These are phyloP conservation scores for Colletotrichum gloeosporioides DNA, from an alignment of 2,329 filamentous ascomycete genomes.

Conservation along the genomic window DNA sequence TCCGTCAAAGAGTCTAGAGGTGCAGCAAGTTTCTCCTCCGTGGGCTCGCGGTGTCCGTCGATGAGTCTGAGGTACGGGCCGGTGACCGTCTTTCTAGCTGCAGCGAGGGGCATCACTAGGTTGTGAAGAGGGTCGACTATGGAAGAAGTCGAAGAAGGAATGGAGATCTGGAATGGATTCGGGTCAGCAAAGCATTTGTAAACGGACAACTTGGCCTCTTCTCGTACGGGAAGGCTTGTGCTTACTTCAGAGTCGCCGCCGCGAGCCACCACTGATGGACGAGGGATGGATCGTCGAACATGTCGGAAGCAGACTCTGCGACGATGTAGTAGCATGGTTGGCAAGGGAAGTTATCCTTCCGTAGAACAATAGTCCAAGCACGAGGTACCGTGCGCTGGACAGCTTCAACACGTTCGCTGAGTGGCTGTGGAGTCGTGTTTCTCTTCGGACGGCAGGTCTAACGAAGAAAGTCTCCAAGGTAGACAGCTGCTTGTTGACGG, in stretches of 20 bases:
- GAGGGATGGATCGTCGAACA: neutral
- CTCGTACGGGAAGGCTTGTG: neutral
- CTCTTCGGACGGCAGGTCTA: neutral
- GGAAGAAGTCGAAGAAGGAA: neutral
- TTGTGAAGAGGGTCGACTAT: neutral
- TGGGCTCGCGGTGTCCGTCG: neutral
- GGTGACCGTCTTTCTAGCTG: neutral
- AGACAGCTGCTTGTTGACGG: too few relatives aligned
- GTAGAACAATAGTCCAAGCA: neutral
- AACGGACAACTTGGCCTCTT: neutral
- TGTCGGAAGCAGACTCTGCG: neutral
- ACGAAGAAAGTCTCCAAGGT: too few relatives aligned
- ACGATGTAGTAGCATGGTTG: neutral
- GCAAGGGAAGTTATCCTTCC: neutral
- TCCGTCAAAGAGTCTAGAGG: neutral
- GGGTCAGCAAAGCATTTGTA: neutral
- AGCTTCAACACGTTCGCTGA: neutral
- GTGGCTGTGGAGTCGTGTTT: neutral
- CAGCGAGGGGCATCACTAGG: neutral
- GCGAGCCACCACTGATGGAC: neutral
- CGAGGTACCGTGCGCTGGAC: neutral
- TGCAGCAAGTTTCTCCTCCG: neutral
- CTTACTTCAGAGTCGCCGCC: neutral
- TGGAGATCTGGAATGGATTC: neutral
- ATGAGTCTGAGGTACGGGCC: neutral